phyloP scores from a whole-genome alignment of 768 basidiomycete genomes.

The Macrolepiota dolichaula region DNA sequence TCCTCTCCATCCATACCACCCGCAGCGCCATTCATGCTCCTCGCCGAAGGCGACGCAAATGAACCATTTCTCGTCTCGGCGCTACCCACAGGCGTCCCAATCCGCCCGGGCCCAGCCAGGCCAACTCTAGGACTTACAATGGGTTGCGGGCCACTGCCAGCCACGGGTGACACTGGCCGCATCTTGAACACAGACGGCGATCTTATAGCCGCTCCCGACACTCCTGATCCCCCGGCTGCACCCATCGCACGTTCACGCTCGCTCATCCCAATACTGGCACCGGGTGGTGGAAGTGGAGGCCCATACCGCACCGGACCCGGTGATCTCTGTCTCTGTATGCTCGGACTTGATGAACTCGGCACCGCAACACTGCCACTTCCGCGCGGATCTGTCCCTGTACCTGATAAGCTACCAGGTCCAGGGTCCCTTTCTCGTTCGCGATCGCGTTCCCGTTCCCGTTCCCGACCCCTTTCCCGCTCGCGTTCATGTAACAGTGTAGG shows the following conservation, averaged over 20 bases:
- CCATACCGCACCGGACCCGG: conserved; percentile 11
- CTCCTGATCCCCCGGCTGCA: neutral
- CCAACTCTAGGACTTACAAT: conserved; percentile 24
- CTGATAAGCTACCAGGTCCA: neutral
- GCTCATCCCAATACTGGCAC: conserved; percentile 7
- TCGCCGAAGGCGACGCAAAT: conserved; percentile 1
- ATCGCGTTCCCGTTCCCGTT: neutral
- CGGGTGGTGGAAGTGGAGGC: conserved; percentile 23
- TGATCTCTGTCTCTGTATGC: neutral
- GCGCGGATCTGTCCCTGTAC: neutral
- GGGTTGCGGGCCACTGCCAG: conserved; percentile 16
- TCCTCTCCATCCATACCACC: neutral
- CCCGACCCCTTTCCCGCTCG: conserved; percentile 1
- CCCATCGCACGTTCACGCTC: neutral
- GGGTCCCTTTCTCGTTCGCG: neutral
- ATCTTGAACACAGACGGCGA: conserved; percentile 29
- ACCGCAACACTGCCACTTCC: neutral
- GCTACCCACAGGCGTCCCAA: conserved; percentile 14
- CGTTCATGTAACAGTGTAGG: conserved; percentile 5
- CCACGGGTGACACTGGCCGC: conserved; percentile 29
- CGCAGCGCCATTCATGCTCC: conserved; percentile 1
- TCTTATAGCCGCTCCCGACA: neutral
- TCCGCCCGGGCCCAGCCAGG: conserved; percentile 15
- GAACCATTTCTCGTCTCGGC: neutral
- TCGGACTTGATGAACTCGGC: neutral